Evolutionary conservation across 495 filamentous ascomycete genomes (phyloP), one percentile per base, ranked within the genome.

Genomic region (Penicillium pulvis): DNA sequence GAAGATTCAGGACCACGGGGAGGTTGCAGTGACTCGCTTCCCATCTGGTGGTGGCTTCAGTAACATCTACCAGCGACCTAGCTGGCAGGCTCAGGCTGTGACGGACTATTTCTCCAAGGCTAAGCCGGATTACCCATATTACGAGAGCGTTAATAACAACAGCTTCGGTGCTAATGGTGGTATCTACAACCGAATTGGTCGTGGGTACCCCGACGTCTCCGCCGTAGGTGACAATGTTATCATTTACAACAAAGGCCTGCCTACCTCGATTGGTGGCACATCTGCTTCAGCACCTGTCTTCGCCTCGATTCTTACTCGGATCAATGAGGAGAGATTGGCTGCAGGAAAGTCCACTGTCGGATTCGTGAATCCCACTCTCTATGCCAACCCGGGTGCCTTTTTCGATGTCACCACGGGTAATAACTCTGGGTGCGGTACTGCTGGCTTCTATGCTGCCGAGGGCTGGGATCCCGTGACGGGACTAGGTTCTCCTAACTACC

Each of bases 391-490:
- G 0, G 80, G 79, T 26, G 77, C 80, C 0, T 76, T 90, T 49
- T 84, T 82, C 52, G 87, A 90, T 67, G 78, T 91, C 47, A 85
- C 76, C 10, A 64, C 60, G 12, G 88, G 88, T 0, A 78, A 70
- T 2, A 89, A 89, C 63, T 70, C 74, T 4, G 82, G 79, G 4
- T 90, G 87, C 65, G 77, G 77, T 35, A 82, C 81, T 5, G 45
- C 70, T 12, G 86, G 84, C 0, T 89, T 88, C 62, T 58, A 58
- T 23, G 78, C 78, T 8, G 76, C 71, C 9, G 56, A 72, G 58
- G 82, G 82, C 16, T 87, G 86, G 86, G 85, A 89, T 71, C 84
- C 85, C 16, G 84, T 86, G 11, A 87, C 81, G 11, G 86, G 85
- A 12, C 62, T 87, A 54, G 85, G 85, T 49, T 82, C 81, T 12